phyloP scores from a whole-genome alignment of 2,329 filamentous ascomycete genomes.

The Colletotrichum cuscutae region DNA sequence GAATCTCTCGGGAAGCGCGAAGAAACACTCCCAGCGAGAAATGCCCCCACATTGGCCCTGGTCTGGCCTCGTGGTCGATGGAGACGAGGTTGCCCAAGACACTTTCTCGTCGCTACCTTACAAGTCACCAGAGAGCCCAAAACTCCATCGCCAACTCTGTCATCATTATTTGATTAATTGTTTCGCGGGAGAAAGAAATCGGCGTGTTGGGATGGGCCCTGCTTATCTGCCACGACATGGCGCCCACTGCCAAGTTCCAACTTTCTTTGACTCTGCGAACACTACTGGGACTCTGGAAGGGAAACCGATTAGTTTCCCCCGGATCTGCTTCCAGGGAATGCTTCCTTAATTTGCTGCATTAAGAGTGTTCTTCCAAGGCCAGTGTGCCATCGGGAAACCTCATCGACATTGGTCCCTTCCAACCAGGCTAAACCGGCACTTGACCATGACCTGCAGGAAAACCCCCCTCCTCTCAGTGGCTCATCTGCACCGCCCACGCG shows the following conservation, averaged over 20 bases:
- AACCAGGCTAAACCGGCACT: slow-evolving; percentile 8
- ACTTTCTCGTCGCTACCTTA: not conserved
- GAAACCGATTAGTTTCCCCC: not conserved
- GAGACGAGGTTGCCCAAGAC: slow-evolving; percentile 1
- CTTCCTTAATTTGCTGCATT: slow-evolving; percentile 12
- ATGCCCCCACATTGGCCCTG: slow-evolving; percentile 19
- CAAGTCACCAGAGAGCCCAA: not conserved
- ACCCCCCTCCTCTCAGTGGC: not conserved
- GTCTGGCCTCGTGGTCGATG: slow-evolving; percentile 13
- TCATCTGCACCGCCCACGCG: slow-evolving; percentile 1
- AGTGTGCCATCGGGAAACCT: slow-evolving; percentile 11
- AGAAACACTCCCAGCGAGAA: not conserved
- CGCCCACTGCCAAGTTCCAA: slow-evolving; percentile 1
- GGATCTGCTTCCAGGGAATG: slow-evolving; percentile 2
- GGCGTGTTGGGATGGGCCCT: slow-evolving; percentile 5
- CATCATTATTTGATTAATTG: not conserved
- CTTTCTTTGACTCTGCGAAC: not conserved
- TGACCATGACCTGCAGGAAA: slow-evolving; percentile 18
- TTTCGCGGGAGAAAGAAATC: not conserved
- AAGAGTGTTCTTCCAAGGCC: slow-evolving; percentile 5
- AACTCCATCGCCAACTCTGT: not conserved
- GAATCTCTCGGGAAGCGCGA: slow-evolving; percentile 24
- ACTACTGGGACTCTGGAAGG: not conserved
- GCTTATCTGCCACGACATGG: slow-evolving; percentile 14
- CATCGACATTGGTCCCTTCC: not conserved